These are phyloP conservation scores for Hydrangea macrophylla DNA, from an alignment of 148 eudicot genomes.

Conservation along the genomic window DNA sequence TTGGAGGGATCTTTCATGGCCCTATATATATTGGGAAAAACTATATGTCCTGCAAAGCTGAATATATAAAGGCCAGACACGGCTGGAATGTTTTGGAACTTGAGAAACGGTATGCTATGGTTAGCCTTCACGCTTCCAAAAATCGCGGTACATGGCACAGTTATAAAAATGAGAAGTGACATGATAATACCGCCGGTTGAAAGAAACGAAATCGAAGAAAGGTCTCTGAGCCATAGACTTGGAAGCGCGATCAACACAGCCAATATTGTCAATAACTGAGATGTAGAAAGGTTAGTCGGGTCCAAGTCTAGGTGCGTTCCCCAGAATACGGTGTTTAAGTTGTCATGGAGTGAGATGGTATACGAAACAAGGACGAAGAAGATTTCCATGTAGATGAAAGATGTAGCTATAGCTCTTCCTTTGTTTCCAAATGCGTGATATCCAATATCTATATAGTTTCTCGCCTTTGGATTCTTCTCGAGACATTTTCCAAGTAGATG, in stretches of 20 bases:
- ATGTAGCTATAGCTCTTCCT: constrained; percentile 48
- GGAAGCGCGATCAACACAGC: constrained; percentile 75
- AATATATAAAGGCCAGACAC: constrained; percentile 67
- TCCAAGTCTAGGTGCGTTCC: constrained; percentile 28
- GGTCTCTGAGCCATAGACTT: constrained; percentile 69
- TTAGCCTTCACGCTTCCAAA: constrained; percentile 41
- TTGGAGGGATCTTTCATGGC: constrained; percentile 70
- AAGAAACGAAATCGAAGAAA: constrained; percentile 64
- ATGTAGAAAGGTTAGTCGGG: constrained; percentile 29
- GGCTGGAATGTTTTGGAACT: constrained; percentile 51
- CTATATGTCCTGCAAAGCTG: constrained; percentile 74
- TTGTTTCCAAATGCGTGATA: constrained; percentile 54
- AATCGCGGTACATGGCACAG: constrained; percentile 50
- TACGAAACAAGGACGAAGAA: constrained; percentile 84
- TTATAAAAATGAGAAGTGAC: constrained; percentile 50
- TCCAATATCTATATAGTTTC: constrained; percentile 70
- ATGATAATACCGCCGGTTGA: constrained; percentile 62
- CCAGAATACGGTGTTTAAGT: constrained; percentile 41
- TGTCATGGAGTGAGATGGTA: constrained; percentile 84
- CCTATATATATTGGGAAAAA: constrained; percentile 63
- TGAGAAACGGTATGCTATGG: constrained; percentile 43
- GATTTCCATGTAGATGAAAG: constrained; percentile 61
- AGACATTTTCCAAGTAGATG: constrained; percentile 76
- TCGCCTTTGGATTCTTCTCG: constrained; percentile 37
- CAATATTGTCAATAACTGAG: constrained; percentile 53